Evolutionary conservation across 441 rosid genomes (phyloP), one percentile per base, ranked within the genome.

Genomic region (Brassica hybrid): DNA sequence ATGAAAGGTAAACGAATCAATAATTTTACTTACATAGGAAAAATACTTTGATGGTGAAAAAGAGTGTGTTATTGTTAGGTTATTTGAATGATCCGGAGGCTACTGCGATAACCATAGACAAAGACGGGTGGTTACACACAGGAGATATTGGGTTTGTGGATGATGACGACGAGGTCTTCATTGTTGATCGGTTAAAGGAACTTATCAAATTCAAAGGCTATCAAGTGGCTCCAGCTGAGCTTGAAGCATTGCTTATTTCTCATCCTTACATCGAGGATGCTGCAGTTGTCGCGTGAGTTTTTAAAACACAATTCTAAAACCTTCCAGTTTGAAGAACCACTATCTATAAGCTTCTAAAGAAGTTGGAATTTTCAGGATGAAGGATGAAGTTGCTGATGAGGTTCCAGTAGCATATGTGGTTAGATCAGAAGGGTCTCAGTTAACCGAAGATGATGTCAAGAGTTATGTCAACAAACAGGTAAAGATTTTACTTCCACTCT

Each of bases 391-490:
- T 7, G 95, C 97, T 1, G 86, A 93, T 6, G 97, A 92, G 83
- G 85, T 92, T 61, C 97, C 97, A 0, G 92, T 88, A 67, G 95
- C 95, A 14, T 90, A 89, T 56, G 88, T 89, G 0, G 92, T 92
- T 14, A 78, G 79, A 86, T 82, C 89, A 0, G 81, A 83, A 66
- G 94, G 90, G 19, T 90, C 91, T 69, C 76, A 86, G 25, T 81
- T 90, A 80, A 83, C 80, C 0, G 94, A 92, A 66, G 92, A 92
- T 18, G 94, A 89, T 14, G 82, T 90, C 58, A 88, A 85, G 74
- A 84, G 85, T 61, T n/a, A 48, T 13, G 56, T 48, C 8, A 48
- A 48, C 50, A 45, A 45, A 45, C 54, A 34, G 8, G 38, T 34
- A 34, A 67, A 65, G 38, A 13, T 25, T 56, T 62, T 1, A 2